Evolutionary conservation across 202 grass and related monocot genomes (phyloP).

Genomic region (Musa balbisiana): DNA sequence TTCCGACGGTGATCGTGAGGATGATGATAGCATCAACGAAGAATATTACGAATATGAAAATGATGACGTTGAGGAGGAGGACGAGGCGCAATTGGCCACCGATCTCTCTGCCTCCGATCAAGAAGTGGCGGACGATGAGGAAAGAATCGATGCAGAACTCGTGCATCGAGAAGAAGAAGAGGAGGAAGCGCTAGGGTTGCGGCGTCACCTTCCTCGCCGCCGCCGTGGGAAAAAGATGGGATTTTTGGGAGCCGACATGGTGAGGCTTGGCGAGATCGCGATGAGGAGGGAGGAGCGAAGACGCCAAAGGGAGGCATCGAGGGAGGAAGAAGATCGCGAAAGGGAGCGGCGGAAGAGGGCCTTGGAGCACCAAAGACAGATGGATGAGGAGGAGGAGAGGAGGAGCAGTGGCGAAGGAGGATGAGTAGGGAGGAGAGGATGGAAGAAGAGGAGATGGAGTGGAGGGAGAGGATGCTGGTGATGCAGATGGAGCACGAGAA

Average conservation of each 20-base stretch:
- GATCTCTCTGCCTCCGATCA: constrained; percentile 2
- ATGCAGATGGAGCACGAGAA: constrained; percentile 20
- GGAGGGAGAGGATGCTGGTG: constrained; percentile 16
- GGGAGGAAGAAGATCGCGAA: neutral
- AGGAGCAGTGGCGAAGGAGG: constrained; percentile 3
- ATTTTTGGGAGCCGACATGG: neutral
- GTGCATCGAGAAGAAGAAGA: neutral
- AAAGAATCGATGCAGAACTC: neutral
- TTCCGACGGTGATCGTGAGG: neutral
- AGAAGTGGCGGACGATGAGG: neutral
- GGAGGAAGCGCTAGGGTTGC: neutral
- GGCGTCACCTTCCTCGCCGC: neutral
- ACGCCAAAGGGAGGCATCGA: neutral
- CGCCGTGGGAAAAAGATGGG: neutral
- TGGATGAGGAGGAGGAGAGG: constrained; percentile 7
- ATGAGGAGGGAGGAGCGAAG: constrained; percentile 15
- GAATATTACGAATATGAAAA: neutral
- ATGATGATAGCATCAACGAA: neutral
- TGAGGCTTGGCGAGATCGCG: neutral
- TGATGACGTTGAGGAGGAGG: neutral
- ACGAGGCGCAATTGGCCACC: neutral
- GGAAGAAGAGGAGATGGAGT: constrained; percentile 21
- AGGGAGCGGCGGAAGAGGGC: neutral
- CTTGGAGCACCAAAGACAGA: neutral
- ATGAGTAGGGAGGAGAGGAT: constrained; percentile 5